Evolutionary conservation across 2,329 filamentous ascomycete species (phyloP).

Genomic region (Aspergillus udagawae): DNA sequence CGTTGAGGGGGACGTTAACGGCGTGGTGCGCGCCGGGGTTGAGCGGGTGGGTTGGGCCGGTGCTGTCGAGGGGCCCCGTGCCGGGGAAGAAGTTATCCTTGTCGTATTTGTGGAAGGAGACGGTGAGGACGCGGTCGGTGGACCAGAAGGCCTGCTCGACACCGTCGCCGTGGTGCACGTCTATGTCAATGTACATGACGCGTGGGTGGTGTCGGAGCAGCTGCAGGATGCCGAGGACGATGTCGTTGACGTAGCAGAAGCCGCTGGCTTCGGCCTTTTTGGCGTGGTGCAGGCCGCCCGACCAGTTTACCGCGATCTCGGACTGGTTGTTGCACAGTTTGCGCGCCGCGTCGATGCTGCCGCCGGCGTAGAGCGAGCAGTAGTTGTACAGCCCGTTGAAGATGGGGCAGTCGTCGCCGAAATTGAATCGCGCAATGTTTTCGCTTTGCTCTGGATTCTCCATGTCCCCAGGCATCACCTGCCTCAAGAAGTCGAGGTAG

Average conservation of each 20-base stretch:
- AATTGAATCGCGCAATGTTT: slow-evolving; percentile 67
- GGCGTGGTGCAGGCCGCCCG: slow-evolving; percentile 90
- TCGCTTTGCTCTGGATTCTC: slow-evolving; percentile 59
- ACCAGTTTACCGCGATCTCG: slow-evolving; percentile 97
- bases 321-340: slow-evolving; percentile 83
- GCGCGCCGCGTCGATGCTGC: slow-evolving; percentile 83
- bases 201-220: slow-evolving; percentile 76
- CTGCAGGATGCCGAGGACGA: slow-evolving; percentile 88
- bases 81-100: slow-evolving; percentile 81
- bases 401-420: slow-evolving; percentile 91
- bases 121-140: slow-evolving; percentile 83
- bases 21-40: slow-evolving; percentile 87
- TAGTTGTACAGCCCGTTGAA: slow-evolving; percentile 96
- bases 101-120: slow-evolving; percentile 96
- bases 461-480: slow-evolving; percentile 66
- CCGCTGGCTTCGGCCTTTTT: slow-evolving; percentile 91
- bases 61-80: slow-evolving; percentile 81
- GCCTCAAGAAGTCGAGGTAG: slow-evolving; percentile 84
- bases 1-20: slow-evolving; percentile 83
- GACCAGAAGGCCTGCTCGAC: slow-evolving; percentile 90
- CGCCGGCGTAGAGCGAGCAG: slow-evolving; percentile 87
- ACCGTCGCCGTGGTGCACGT: slow-evolving; percentile 87
- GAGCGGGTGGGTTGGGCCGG: slow-evolving; percentile 73
- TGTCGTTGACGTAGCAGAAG: slow-evolving; percentile 99
- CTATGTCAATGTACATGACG: slow-evolving; percentile 92